Conservation (phyloP, 345 rosid genomes). For the Hevea brasiliensis region DNA sequence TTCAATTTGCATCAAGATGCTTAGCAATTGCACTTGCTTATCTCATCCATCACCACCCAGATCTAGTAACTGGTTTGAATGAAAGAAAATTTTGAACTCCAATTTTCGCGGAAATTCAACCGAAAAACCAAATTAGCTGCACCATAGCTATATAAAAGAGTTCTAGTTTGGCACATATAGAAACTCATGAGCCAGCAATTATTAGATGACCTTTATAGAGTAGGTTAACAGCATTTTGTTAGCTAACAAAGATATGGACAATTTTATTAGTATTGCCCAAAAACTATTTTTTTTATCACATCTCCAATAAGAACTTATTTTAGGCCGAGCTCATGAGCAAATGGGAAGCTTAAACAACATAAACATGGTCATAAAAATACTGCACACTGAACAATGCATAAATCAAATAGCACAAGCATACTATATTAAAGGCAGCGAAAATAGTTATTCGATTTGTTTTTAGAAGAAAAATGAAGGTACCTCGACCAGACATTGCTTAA, state of each 20-base stretch:
- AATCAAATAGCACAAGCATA: too few relatives aligned
- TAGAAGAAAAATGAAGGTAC: slow-evolving; percentile 22
- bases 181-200: too few relatives aligned
- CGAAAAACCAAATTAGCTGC: not conserved
- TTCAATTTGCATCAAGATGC: not conserved
- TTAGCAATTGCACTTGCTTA: not conserved
- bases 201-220: not conserved
- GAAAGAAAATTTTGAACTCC: not conserved
- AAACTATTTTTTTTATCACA: not conserved
- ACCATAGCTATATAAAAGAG: not conserved
- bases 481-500: slow-evolving; percentile 58
- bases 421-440: too few relatives aligned
- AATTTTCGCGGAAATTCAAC: too few relatives aligned
- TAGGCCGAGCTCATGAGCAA: too few relatives aligned
- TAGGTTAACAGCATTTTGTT: not conserved
- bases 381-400: too few relatives aligned
- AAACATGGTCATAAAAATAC: too few relatives aligned
- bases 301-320: not conserved
- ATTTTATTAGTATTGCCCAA: not conserved
- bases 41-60: not conserved
- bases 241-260: not conserved
- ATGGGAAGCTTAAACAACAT: not conserved
- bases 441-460: too few relatives aligned
- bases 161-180: too few relatives aligned
- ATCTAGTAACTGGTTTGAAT: not conserved